Evolutionary conservation across 2,329 filamentous ascomycete genomes (phyloP).

Genomic region (Didymella segeticola): DNA sequence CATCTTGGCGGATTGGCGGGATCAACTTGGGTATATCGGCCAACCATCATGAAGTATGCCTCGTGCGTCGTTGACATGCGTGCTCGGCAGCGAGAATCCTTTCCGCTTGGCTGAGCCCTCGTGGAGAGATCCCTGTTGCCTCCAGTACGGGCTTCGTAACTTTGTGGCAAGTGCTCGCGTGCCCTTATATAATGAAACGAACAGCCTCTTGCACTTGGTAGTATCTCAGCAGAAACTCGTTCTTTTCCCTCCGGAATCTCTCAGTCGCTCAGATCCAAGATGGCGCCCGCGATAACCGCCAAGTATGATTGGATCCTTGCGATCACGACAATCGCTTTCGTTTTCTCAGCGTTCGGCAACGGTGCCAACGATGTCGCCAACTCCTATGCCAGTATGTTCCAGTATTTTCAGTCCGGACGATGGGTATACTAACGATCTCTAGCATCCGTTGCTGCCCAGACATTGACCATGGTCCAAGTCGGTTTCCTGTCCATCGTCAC

Average conservation of each 20-base stretch:
- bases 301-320: conserved; percentile 53
- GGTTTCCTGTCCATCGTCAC: conserved; percentile 58
- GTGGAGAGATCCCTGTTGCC: not conserved
- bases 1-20: conserved; percentile 17
- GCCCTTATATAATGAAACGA: conserved; percentile 10
- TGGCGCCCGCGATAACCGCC: conserved; percentile 31
- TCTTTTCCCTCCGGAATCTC: not conserved
- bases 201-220: not conserved
- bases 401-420: not conserved
- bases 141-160: not conserved
- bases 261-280: conserved; percentile 9
- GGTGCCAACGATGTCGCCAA: conserved; percentile 63
- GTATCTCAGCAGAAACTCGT: conserved; percentile 3
- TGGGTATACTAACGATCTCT: conserved; percentile 3
- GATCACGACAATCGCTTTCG: conserved; percentile 49
- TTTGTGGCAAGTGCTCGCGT: conserved; percentile 23
- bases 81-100: conserved; percentile 8
- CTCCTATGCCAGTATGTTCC: conserved; percentile 55
- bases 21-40: conserved; percentile 4
- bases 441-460: conserved; percentile 56
- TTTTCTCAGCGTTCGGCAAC: conserved; percentile 47
- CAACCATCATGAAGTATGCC: conserved; percentile 6
- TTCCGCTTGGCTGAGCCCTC: conserved; percentile 17
- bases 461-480: conserved; percentile 60
- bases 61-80: not conserved